These are phyloP conservation scores for Vachellia pachyceras DNA, from an alignment of 306 rosid species.

Conservation along the genomic window DNA sequence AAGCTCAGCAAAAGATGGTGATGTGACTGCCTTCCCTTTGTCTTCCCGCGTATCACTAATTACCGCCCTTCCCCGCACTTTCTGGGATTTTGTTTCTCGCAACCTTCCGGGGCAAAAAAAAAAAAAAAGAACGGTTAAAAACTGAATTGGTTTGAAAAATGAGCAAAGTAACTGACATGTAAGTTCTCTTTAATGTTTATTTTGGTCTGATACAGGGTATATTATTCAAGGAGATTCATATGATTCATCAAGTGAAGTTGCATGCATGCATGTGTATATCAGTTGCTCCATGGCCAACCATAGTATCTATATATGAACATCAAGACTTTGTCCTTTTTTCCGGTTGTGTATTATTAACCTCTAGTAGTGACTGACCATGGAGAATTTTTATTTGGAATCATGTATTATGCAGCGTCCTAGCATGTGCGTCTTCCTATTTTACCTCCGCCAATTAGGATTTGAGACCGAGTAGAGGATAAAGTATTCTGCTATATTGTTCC, in stretches of 20 bases:
- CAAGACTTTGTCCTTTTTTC: background rate
- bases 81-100: background rate
- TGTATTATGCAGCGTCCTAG: background rate
- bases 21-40: conserved; percentile 32
- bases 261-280: background rate
- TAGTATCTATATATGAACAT: background rate
- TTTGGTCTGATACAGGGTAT: too few relatives aligned
- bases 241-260: background rate
- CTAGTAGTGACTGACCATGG: background rate
- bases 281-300: background rate
- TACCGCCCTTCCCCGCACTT: background rate
- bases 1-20: conserved; percentile 24
- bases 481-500: background rate
- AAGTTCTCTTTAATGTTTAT: background rate
- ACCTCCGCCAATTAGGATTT: background rate
- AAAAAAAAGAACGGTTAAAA: background rate
- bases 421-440: conserved; percentile 46
- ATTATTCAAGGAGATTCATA: background rate
- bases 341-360: too few relatives aligned
- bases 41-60: background rate
- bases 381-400: background rate
- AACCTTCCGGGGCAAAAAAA: background rate
- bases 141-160: background rate
- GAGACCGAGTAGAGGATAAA: too few relatives aligned
- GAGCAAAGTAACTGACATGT: background rate